These are phyloP conservation scores for Russula sp. DNA, from an alignment of 768 basidiomycete species.

Conservation along the genomic window DNA sequence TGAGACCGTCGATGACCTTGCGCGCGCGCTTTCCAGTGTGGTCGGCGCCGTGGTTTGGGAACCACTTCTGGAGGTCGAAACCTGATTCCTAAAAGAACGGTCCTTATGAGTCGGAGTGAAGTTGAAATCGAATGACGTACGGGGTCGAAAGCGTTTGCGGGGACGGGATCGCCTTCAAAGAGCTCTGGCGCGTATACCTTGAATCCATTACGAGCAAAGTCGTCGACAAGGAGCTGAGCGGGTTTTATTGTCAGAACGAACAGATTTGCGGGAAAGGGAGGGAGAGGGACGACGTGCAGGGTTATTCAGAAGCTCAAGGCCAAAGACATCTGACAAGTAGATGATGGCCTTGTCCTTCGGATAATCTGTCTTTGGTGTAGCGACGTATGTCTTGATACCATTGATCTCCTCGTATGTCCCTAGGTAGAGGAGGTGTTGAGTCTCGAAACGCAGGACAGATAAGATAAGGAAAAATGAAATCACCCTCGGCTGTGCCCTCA, in stretches of 20 bases:
- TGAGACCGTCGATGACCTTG: conserved; percentile 26
- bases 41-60: conserved; percentile 18
- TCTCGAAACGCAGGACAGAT: not conserved
- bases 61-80: conserved; percentile 10
- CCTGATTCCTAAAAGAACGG: not conserved
- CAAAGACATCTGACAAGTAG: conserved; percentile 36
- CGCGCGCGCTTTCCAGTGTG: conserved; percentile 21
- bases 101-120: not conserved
- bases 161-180: conserved; percentile 25
- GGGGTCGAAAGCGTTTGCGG: conserved; percentile 18
- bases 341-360: conserved; percentile 36
- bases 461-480: not conserved
- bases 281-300: conserved; percentile 18
- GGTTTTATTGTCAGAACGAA: not conserved
- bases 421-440: not conserved
- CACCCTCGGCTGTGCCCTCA: conserved; percentile 33
- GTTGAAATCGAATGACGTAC: conserved; percentile 10
- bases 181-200: conserved; percentile 20
- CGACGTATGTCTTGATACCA: conserved; percentile 36
- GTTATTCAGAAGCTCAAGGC: conserved; percentile 31
- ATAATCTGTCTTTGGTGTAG: conserved; percentile 34
- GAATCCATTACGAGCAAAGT: conserved; percentile 36
- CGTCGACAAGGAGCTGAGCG: conserved; percentile 37
- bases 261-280: not conserved
- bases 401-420: conserved; percentile 31